Base-by-base conservation (phyloP, 2,329 filamentous ascomycete genomes). In the Cadophora luteo-olivacea region DNA sequence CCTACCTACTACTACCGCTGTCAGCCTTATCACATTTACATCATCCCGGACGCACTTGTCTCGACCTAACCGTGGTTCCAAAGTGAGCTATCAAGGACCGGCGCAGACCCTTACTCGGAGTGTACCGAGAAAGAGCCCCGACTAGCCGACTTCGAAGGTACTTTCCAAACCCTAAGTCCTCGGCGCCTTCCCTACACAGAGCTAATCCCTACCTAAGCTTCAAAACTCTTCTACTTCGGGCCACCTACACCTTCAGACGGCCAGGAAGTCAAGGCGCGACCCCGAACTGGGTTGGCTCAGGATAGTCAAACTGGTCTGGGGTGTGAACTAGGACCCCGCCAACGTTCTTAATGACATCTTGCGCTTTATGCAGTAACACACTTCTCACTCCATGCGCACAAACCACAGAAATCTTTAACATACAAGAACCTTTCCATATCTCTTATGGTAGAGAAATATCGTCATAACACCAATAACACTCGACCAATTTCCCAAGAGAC, bases 61-160 rank as follows among this genome's bases (percentile, higher is more conserved):
- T 73, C 65, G 69, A 45, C 64, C 55, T 49, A 66, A 69, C 62
- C 64, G 65, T 71, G 64, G 68, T 64, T 67, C 29, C 12, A 38
- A 12, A 45, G 22, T 66, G 65, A 57, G 55, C 64, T 68, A 68
- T 64, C 51, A 51, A 70, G 68, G 68, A 65, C 66, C 63, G 61
- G 55, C 65, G 68, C 68, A 72, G 67, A 72, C 51, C 65, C 54
- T 62, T 69, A 8, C 45, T 49, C 69, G 72, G 72, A 65, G 64
- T 29, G 57, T 68, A 65, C 72, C 72, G 73, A 73, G 67, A 68
- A 73, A 72, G 72, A 72, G 68, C 66, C 70, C 70, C 67, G 66
- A 69, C 69, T 65, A 69, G 38, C 48, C 25, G 29, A 38, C 41
- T 61, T 32, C 24, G 61, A 69, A 67, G 48, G 49, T 68, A 55